Evolutionary conservation across 768 basidiomycete genomes (phyloP).

Genomic region (Kockovaella imperatae): DNA sequence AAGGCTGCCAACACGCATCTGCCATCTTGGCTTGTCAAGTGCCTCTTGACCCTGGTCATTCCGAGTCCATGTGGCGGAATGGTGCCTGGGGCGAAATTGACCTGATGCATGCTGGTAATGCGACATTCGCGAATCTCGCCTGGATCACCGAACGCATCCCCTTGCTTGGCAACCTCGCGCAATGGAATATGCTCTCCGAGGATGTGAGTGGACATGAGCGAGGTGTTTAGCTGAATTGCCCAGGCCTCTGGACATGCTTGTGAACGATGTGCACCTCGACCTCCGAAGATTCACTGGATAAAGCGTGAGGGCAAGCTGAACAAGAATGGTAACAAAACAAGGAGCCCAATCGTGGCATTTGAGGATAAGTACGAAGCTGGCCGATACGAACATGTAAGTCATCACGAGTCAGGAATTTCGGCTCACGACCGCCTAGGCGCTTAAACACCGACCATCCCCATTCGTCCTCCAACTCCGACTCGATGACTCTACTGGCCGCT

Average conservation of each 20-base stretch:
- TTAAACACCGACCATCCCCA: slow-evolving; percentile 77
- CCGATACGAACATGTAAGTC: slow-evolving; percentile 62
- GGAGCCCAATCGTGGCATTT: slow-evolving; percentile 56
- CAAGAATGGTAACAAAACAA: slow-evolving; percentile 46
- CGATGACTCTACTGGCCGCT: slow-evolving; percentile 57
- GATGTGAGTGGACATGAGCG: slow-evolving; percentile 41
- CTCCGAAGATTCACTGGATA: slow-evolving; percentile 70
- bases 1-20: slow-evolving; percentile 65
- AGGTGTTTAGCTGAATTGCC: neutral
- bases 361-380: slow-evolving; percentile 84
- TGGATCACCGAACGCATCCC: slow-evolving; percentile 83
- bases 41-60: slow-evolving; percentile 57
- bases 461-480: slow-evolving; percentile 69
- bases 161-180: slow-evolving; percentile 59
- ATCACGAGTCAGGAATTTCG: neutral
- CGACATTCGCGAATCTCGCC: slow-evolving; percentile 66
- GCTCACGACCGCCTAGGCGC: slow-evolving; percentile 44
- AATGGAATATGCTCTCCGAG: slow-evolving; percentile 59
- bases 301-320: slow-evolving; percentile 44
- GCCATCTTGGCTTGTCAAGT: slow-evolving; percentile 72
- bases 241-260: slow-evolving; percentile 49
- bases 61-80: slow-evolving; percentile 69
- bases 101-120: slow-evolving; percentile 69
- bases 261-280: slow-evolving; percentile 69
- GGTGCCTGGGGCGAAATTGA: slow-evolving; percentile 72